These are phyloP conservation scores for Parietichytrium sp. DNA, from an alignment of 108 stramenopile genomes.

Conservation along the genomic window DNA sequence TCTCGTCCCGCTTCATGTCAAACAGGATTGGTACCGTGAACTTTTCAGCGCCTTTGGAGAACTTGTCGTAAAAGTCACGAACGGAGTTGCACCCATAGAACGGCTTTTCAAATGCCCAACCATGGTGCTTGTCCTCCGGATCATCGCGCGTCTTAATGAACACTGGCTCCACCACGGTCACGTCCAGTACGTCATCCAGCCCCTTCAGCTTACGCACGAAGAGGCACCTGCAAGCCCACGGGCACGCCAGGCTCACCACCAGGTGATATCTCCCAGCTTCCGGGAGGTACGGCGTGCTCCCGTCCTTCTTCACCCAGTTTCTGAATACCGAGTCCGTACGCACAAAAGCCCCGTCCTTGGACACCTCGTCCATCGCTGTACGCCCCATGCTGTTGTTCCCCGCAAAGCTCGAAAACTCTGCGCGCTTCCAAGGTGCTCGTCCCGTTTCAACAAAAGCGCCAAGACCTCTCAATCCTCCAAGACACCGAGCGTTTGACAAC, in stretches of 20 bases:
- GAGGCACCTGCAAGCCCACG: slow-evolving; percentile 73
- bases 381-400: background rate
- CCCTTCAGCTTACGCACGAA: slow-evolving; percentile 82
- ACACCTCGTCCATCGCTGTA: slow-evolving; percentile 35
- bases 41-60: slow-evolving; percentile 63
- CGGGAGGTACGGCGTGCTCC: slow-evolving; percentile 32
- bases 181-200: slow-evolving; percentile 78
- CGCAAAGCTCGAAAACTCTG: too few relatives aligned
- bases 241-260: slow-evolving; percentile 64
- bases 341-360: slow-evolving; percentile 39
- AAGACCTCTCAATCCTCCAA: too few relatives aligned
- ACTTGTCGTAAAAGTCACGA: slow-evolving; percentile 78
- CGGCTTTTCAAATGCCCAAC: slow-evolving; percentile 82
- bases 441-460: too few relatives aligned
- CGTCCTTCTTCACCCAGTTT: slow-evolving; percentile 28
- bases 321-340: slow-evolving; percentile 39
- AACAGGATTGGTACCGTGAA: slow-evolving; percentile 92
- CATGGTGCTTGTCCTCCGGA: slow-evolving; percentile 74
- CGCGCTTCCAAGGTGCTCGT: too few relatives aligned
- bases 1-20: slow-evolving; percentile 84
- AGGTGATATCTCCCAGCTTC: slow-evolving; percentile 62
- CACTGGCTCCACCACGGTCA: slow-evolving; percentile 74
- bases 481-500: too few relatives aligned
- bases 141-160: slow-evolving; percentile 77
- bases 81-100: slow-evolving; percentile 63